These are phyloP conservation scores for Lagenidium giganteum DNA, from an alignment of 352 stramenopile species.

Conservation along the genomic window DNA sequence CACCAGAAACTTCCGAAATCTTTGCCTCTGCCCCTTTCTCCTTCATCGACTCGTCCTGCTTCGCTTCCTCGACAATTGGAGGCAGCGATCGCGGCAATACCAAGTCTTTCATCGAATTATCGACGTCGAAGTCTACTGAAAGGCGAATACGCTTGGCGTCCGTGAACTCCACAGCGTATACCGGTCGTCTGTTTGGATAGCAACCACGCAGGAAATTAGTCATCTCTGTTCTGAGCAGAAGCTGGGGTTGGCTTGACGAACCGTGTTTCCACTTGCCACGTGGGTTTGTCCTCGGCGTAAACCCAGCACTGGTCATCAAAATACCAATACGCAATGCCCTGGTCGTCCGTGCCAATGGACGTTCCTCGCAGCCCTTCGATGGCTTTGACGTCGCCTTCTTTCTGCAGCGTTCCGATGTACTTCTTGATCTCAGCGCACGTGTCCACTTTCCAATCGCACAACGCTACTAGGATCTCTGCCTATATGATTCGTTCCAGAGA, in stretches of 20 bases:
- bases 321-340: slow-evolving; percentile 78
- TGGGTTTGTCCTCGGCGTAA: slow-evolving; percentile 70
- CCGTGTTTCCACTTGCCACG: slow-evolving; percentile 43
- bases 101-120: too few relatives aligned
- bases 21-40: too few relatives aligned
- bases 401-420: slow-evolving; percentile 51
- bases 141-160: slow-evolving; percentile 70
- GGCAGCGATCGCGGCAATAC: too few relatives aligned
- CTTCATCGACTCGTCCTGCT: too few relatives aligned
- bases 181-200: slow-evolving; percentile 1
- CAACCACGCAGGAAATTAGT: background rate
- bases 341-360: slow-evolving; percentile 70
- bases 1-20: too few relatives aligned
- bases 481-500: too few relatives aligned
- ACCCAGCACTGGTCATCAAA: slow-evolving; percentile 84
- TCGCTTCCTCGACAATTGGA: too few relatives aligned
- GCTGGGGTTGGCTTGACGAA: too few relatives aligned
- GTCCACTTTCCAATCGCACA: slow-evolving; percentile 82
- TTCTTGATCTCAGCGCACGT: slow-evolving; percentile 76
- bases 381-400: slow-evolving; percentile 54
- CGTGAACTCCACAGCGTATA: slow-evolving; percentile 68
- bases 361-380: slow-evolving; percentile 53
- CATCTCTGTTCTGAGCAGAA: too few relatives aligned
- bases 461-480: too few relatives aligned
- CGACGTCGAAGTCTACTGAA: slow-evolving; percentile 66